Base-by-base conservation (phyloP, 116 monocot genomes). In the Posidonia oceanica region DNA sequence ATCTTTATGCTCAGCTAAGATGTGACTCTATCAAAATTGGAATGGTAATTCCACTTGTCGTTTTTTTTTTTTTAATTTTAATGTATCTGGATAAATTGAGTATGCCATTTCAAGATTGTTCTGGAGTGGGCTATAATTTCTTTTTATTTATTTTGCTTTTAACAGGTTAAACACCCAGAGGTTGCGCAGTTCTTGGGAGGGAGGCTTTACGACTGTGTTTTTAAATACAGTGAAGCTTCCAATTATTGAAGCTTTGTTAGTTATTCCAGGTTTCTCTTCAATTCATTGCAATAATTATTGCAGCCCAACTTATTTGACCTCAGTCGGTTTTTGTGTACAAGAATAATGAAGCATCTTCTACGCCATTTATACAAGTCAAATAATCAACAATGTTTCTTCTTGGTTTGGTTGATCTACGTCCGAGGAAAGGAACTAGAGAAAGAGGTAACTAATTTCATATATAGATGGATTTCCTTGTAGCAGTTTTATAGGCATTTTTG, bases 101-200 rank as follows among this genome's bases (percentile, higher is more conserved):
- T 6, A 29, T 61, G 36, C 14, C 36, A 57, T 56, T 18, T 57
- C 18, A 57, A 14, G 2, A 63, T 14, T 36, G 63, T 36, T 36
- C 14, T 29, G 29, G 0, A 29, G 29, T 29, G 29, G 36, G 36
- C 63, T 16, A n/a, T 63, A 37, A 63, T 40, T 16, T 40, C 41
- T 41, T 18, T 39, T 39, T 18, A 14, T 40, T 40, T 14, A n/a
- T 40, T 65, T 18, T 65, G 36, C 39, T 41, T 64, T 68, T 69
- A 36, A 39, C 82, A 97, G 97, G 89, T 97, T 22, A 97, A 97
- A 65, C 97, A 97, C 70, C 82, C 85, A 39, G 97, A 97, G 63
- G 92, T 97, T 75, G 97, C 97, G 62, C 89, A 87, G 75, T 97
- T 92, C 75, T 78, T 96, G 78, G 91, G 96, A 74, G 89, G 92